Evolutionary conservation across 2,329 filamentous ascomycete genomes (phyloP).

Genomic region (Scleromitrula shiraiana): DNA sequence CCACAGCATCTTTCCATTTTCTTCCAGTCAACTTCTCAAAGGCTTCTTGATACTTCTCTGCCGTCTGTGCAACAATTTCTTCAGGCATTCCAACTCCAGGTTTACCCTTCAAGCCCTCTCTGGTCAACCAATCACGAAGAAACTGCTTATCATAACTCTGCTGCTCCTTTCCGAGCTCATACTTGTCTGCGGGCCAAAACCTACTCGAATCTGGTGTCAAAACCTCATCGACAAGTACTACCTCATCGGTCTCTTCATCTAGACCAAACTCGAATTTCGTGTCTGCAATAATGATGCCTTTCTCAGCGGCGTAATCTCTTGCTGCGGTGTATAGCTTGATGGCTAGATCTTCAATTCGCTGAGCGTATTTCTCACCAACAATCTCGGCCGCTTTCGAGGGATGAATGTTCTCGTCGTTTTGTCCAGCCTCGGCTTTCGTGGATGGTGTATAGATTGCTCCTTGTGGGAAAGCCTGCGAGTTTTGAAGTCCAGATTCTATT

Average conservation of each 20-base stretch:
- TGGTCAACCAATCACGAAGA: constrained; percentile 73
- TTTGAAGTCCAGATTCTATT: constrained; percentile 47
- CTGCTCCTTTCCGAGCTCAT: constrained; percentile 66
- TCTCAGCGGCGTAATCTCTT: constrained; percentile 43
- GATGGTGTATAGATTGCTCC: constrained; percentile 57
- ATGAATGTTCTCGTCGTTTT: constrained; percentile 64
- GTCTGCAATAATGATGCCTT: constrained; percentile 64
- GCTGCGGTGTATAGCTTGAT: constrained; percentile 52
- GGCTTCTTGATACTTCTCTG: constrained; percentile 66
- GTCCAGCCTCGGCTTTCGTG: constrained; percentile 60
- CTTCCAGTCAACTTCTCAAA: constrained; percentile 61
- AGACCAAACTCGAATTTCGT: constrained; percentile 70
- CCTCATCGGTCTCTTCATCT: constrained; percentile 47
- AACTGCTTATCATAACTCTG: constrained; percentile 86
- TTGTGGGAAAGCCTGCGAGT: constrained; percentile 52
- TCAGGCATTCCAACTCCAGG: constrained; percentile 62
- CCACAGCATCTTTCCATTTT: constrained; percentile 30
- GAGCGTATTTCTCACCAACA: constrained; percentile 50
- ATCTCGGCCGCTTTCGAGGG: constrained; percentile 41
- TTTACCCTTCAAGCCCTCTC: constrained; percentile 66
- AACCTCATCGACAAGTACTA: constrained; percentile 66
- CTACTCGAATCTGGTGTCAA: constrained; percentile 74
- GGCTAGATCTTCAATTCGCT: constrained; percentile 49
- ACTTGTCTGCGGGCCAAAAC: constrained; percentile 74
- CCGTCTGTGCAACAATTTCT: constrained; percentile 61